A percentile compares a stretch with the other conserved stretches of the same genome.
phyloP scores from a whole-genome alignment of 208 protist species.

The Acanthamoeba rhysodes region DNA sequence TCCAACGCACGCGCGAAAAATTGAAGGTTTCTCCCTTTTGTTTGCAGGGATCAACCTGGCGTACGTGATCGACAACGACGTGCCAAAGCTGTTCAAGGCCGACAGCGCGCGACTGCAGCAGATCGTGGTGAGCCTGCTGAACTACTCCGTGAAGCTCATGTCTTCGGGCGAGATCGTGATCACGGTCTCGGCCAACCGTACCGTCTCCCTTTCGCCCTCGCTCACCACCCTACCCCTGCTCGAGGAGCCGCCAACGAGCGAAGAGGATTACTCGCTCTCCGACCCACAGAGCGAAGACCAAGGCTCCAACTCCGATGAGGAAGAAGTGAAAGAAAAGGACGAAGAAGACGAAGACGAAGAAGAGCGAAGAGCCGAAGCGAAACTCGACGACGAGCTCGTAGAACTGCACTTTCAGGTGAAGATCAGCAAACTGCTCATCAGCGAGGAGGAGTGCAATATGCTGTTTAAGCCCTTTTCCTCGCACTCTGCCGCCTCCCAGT shows the following conservation, averaged over 20 bases:
- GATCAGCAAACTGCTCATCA: background rate
- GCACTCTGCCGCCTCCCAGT: background rate
- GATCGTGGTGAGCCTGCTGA: slow-evolving; percentile 1
- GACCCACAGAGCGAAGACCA: background rate
- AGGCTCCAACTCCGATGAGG: background rate
- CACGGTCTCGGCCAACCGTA: background rate
- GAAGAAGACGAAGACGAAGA: background rate
- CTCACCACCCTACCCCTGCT: background rate
- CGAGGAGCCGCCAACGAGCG: background rate
- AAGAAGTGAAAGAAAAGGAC: background rate
- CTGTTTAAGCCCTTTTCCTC: slow-evolving; percentile 54
- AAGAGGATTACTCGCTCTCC: background rate
- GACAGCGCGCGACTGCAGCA: slow-evolving; percentile 3
- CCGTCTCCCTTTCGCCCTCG: background rate
- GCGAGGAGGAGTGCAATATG: background rate
- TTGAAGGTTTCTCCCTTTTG: too few relatives aligned
- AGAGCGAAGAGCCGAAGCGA: background rate
- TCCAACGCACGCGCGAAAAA: too few relatives aligned
- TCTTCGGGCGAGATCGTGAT: slow-evolving; percentile 1
- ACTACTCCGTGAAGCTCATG: background rate
- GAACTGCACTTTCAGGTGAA: slow-evolving; percentile 22
- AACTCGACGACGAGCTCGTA: background rate
- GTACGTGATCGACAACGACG: background rate
- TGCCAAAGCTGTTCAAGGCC: background rate
- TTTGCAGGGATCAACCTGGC: background rate